These are phyloP conservation scores for Podaxis rugospora DNA, from an alignment of 768 basidiomycete species.

Conservation along the genomic window DNA sequence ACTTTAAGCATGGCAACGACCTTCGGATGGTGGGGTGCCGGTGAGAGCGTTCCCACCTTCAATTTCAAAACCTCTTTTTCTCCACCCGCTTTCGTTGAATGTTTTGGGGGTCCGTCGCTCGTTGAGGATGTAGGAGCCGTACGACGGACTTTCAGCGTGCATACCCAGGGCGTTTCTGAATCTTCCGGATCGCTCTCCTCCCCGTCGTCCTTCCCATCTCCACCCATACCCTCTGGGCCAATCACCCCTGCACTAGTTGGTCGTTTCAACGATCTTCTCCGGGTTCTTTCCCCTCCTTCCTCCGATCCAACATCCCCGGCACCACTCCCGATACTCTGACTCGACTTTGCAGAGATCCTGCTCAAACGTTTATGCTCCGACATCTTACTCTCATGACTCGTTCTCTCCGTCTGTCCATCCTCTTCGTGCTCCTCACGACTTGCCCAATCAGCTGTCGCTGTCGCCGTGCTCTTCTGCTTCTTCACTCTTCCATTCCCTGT, in stretches of 20 bases:
- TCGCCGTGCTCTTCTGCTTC: background rate
- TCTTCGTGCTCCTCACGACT: background rate
- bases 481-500: slow-evolving; percentile 10
- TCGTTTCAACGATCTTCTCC: slow-evolving; percentile 10
- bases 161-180: slow-evolving; percentile 94
- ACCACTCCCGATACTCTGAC: slow-evolving; percentile 30
- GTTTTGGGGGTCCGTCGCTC: slow-evolving; percentile 1
- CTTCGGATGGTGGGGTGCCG: slow-evolving; percentile 95
- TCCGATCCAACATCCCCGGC: slow-evolving; percentile 21
- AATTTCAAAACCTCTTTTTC: slow-evolving; percentile 36
- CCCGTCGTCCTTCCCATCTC: slow-evolving; percentile 42
- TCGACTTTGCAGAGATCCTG: slow-evolving; percentile 23
- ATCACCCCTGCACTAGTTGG: slow-evolving; percentile 1
- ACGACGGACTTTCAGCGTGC: slow-evolving; percentile 67
- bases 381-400: slow-evolving; percentile 1
- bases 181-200: slow-evolving; percentile 94
- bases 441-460: background rate
- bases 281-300: slow-evolving; percentile 22
- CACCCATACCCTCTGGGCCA: slow-evolving; percentile 8
- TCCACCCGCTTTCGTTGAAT: slow-evolving; percentile 3
- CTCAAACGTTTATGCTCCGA: slow-evolving; percentile 25
- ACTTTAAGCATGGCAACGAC: slow-evolving; percentile 89
- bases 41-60: slow-evolving; percentile 81
- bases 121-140: slow-evolving; percentile 19
- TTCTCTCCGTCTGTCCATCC: slow-evolving; percentile 2